Percentiles rank a stretch among this genome's conserved stretches.
These are phyloP conservation scores for Geopyxis carbonaria DNA, from an alignment of 495 filamentous ascomycete species.

Conservation along the genomic window DNA sequence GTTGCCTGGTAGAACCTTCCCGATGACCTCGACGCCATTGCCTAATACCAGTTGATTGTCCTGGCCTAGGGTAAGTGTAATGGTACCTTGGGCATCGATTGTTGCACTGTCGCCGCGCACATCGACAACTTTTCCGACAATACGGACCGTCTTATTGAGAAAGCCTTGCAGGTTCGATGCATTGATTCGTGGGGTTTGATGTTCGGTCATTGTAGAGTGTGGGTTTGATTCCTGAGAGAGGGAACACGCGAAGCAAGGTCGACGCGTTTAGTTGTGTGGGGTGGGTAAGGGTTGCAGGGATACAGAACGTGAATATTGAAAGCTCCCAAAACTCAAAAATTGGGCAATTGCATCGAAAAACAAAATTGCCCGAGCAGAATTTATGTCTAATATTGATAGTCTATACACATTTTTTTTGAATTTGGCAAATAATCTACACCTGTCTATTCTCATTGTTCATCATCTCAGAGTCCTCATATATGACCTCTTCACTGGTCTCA, in stretches of 20 bases:
- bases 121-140: slow-evolving; percentile 69
- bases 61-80: slow-evolving; percentile 47
- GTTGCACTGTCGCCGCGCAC: slow-evolving; percentile 66
- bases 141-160: slow-evolving; percentile 55
- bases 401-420: too few relatives aligned
- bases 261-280: slow-evolving; percentile 14
- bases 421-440: too few relatives aligned
- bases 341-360: too few relatives aligned
- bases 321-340: too few relatives aligned
- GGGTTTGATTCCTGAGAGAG: neutral
- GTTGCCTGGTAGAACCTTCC: slow-evolving; percentile 59
- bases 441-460: too few relatives aligned
- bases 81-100: slow-evolving; percentile 55
- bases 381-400: too few relatives aligned
- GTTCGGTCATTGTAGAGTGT: slow-evolving; percentile 12
- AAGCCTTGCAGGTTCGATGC: slow-evolving; percentile 50
- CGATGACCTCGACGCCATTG: slow-evolving; percentile 73
- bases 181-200: slow-evolving; percentile 52
- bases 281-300: too few relatives aligned
- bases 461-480: too few relatives aligned
- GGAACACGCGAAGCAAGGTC: slow-evolving; percentile 6
- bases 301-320: too few relatives aligned
- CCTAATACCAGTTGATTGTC: slow-evolving; percentile 64
- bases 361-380: too few relatives aligned
- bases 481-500: too few relatives aligned